phyloP scores from a whole-genome alignment of 805 yeast genomes.

The Candida ficus region DNA sequence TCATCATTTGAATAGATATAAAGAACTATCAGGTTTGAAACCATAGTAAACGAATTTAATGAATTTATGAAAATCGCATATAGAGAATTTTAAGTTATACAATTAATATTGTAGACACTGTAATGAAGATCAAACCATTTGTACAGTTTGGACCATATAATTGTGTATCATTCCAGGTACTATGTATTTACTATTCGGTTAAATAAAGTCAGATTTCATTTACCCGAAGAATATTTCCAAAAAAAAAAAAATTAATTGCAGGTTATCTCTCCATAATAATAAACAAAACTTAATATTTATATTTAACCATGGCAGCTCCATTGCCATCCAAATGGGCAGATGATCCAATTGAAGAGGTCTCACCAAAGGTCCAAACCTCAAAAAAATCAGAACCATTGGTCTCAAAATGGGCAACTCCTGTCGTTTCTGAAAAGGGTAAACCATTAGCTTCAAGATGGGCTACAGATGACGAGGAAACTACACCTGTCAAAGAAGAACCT shows the following conservation, averaged over 20 bases:
- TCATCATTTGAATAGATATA: slow-evolving; percentile 59
- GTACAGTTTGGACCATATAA: no score
- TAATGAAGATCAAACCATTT: no score
- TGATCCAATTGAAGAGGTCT: not conserved
- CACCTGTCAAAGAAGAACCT: not conserved
- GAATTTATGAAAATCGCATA: not conserved
- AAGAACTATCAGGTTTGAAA: slow-evolving; percentile 30
- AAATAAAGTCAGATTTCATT: not conserved
- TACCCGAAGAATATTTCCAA: not conserved
- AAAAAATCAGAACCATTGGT: slow-evolving; percentile 18
- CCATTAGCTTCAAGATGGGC: slow-evolving; percentile 15
- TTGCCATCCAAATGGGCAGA: slow-evolving; percentile 24
- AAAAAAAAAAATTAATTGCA: no score
- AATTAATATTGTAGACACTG: no score
- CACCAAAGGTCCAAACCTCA: slow-evolving; percentile 2
- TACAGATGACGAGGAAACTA: slow-evolving; percentile 2
- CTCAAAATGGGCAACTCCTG: slow-evolving; percentile 20
- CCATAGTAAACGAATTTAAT: no score
- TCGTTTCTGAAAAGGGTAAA: slow-evolving; percentile 13
- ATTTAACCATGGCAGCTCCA: not conserved
- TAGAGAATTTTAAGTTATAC: no score
- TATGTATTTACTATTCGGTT: no score
- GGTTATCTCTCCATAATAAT: no score
- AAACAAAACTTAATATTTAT: no score
- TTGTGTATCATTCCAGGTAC: no score